Percentiles rank a stretch among this genome's conserved stretches.
Evolutionary conservation across 164 flowering plant species (phyloP).

Genomic region (Warburgia ugandensis): DNA sequence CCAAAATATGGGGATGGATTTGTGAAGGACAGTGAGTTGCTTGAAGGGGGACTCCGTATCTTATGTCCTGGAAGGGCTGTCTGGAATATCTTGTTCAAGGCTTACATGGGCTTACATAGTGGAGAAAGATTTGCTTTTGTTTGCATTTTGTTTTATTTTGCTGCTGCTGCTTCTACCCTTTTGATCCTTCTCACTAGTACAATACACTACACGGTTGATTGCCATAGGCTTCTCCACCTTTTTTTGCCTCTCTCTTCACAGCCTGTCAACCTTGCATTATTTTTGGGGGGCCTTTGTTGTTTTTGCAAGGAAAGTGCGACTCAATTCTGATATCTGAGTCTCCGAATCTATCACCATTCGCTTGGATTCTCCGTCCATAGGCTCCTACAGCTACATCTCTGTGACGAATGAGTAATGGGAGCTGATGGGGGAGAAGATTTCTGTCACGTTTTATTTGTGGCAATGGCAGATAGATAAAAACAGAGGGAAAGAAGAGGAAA

Average conservation of each 20-base stretch:
- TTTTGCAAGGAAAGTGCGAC: slow-evolving; percentile 22
- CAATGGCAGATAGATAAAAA: slow-evolving; percentile 24
- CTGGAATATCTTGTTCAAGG: slow-evolving; percentile 52
- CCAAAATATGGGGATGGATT: slow-evolving; percentile 25
- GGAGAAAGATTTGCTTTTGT: slow-evolving; percentile 27
- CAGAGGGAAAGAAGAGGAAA: slow-evolving; percentile 14
- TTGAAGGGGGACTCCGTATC: slow-evolving; percentile 12
- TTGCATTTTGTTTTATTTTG: slow-evolving; percentile 19
- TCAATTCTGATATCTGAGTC: slow-evolving; percentile 20
- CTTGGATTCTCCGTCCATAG: slow-evolving; percentile 30
- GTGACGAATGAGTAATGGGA: slow-evolving; percentile 11
- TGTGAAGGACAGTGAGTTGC: slow-evolving; percentile 20
- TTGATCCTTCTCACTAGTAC: slow-evolving; percentile 18
- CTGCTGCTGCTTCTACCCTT: no score
- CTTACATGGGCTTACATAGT: slow-evolving; percentile 24
- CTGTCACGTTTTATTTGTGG: neutral
- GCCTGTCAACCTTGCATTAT: slow-evolving; percentile 50
- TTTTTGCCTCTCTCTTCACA: slow-evolving; percentile 27
- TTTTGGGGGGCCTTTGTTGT: slow-evolving; percentile 32
- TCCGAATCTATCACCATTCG: slow-evolving; percentile 12
- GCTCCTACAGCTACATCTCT: neutral
- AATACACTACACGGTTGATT: slow-evolving; percentile 14
- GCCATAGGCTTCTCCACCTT: slow-evolving; percentile 25
- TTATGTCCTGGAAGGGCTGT: slow-evolving; percentile 26
- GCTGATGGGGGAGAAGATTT: slow-evolving; percentile 7